phyloP scores from a whole-genome alignment of 2,329 filamentous ascomycete genomes.

The Talaromyces sp. region DNA sequence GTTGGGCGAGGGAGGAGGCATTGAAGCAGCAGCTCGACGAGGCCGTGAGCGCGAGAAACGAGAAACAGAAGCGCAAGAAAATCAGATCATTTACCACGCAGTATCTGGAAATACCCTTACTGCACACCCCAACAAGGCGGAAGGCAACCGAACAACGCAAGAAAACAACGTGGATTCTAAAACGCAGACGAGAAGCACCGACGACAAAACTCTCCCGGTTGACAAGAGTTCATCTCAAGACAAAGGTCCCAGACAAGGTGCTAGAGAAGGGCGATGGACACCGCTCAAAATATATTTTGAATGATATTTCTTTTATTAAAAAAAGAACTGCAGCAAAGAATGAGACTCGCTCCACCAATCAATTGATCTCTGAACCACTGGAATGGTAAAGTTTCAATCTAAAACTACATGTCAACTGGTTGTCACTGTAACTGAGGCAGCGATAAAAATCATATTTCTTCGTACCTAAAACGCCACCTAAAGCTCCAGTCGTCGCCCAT shows the following conservation, averaged over 20 bases:
- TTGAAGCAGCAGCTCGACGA: conserved; percentile 3
- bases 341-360: background rate
- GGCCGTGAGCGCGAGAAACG: conserved; percentile 1
- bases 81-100: background rate
- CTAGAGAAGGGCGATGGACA: background rate
- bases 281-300: background rate
- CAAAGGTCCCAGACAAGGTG: background rate
- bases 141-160: background rate
- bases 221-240: background rate
- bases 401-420: no score
- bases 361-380: no score
- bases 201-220: background rate
- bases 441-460: no score
- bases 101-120: conserved; percentile 2
- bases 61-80: background rate
- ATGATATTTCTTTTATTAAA: background rate
- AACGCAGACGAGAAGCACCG: background rate
- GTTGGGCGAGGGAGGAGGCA: conserved; percentile 6
- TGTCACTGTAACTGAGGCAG: no score
- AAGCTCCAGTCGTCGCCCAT: no score
- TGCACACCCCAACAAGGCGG: background rate
- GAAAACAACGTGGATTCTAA: background rate
- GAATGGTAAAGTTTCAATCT: no score
- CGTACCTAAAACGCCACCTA: no score
- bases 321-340: background rate